A percentile compares a stretch with the other conserved stretches of the same genome.
Evolutionary conservation across 108 stramenopile species (phyloP).

Genomic region (Skeletonema grethae): DNA sequence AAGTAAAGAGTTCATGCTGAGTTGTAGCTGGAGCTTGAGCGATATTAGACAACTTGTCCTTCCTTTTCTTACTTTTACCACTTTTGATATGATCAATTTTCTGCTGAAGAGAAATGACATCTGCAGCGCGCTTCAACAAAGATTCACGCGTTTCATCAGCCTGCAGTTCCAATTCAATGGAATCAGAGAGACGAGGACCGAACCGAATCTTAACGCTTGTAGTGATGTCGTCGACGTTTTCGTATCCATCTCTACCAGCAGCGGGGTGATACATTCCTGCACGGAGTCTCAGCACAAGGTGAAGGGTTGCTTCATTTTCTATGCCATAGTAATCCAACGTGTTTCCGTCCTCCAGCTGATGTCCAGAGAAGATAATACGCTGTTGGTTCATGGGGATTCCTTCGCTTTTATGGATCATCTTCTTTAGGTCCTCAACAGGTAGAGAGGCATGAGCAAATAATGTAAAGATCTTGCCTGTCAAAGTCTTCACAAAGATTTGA

Average conservation of each 20-base stretch:
- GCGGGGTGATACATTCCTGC: conserved; percentile 56
- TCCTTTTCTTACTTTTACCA: background rate
- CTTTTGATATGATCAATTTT: background rate
- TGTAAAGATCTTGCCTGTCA: conserved; percentile 3
- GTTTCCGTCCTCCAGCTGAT: conserved; percentile 83
- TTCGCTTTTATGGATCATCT: conserved; percentile 1
- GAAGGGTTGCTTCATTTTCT: conserved; percentile 69
- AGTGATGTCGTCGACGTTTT: background rate
- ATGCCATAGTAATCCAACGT: conserved; percentile 83
- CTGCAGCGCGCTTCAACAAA: background rate
- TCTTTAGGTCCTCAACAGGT: conserved; percentile 25
- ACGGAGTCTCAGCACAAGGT: conserved; percentile 58
- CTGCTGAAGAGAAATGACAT: background rate
- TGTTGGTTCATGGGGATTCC: conserved; percentile 44
- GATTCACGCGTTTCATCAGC: background rate
- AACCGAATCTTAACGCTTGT: background rate
- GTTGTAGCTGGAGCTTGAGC: too few relatives aligned
- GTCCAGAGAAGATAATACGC: conserved; percentile 77
- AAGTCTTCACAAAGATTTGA: background rate
- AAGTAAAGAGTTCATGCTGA: too few relatives aligned
- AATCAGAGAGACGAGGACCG: background rate
- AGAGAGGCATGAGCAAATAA: conserved; percentile 18
- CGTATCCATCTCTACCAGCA: background rate
- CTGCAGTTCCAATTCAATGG: background rate
- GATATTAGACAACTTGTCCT: background rate